Evolutionary conservation across 1,284 basidiomycete species (phyloP), one percentile per base, ranked within the genome.

Genomic region (Cystobasidium slooffiae): DNA sequence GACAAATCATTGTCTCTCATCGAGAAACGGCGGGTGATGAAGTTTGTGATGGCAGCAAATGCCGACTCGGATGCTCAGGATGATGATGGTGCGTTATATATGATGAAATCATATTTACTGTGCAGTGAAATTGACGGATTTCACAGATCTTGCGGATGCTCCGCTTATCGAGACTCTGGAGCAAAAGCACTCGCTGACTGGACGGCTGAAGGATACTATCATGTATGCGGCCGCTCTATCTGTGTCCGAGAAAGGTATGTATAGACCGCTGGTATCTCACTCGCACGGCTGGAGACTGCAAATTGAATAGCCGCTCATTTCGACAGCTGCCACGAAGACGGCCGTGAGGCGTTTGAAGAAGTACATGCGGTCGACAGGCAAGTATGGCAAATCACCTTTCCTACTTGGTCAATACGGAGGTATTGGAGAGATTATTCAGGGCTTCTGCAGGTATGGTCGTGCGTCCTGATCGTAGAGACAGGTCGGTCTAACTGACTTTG

Each of bases 351-450:
- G 93, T 10, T 84, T 94, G 20, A 86, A 89, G 14, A 83, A 85
- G 41, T 94, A 93, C 80, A 86, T 98, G 24, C 87, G 85, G 52
- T 92, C 93, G 0, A 84, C 89, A 14, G 95, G 96, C 1, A 86
- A 92, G 43, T 98, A 97, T 80, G 96, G 96, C 6, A 84, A 91
- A 10, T 93, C 92, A 0, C 89, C 96, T 0, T 98, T 95, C 83
- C 87, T 99, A 16, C 87, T 98, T 5, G 93, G 93, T 0, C 94
- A 97, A 79, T 98, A 97, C 81, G 96, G 96, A 41, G 93, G 94
- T 3, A 85, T 90, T 0, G 94, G 94, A 2, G 94, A 97, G 80
- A 88, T 96, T n/a, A 87, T 91, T 0, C 94, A 97, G 82, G 94
- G 93, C 0, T 97, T 95, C 81, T 96, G 94, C 82, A 81, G 86